phyloP scores from a whole-genome alignment of 305 asterid genomes.

The Fraxinus ornus region DNA sequence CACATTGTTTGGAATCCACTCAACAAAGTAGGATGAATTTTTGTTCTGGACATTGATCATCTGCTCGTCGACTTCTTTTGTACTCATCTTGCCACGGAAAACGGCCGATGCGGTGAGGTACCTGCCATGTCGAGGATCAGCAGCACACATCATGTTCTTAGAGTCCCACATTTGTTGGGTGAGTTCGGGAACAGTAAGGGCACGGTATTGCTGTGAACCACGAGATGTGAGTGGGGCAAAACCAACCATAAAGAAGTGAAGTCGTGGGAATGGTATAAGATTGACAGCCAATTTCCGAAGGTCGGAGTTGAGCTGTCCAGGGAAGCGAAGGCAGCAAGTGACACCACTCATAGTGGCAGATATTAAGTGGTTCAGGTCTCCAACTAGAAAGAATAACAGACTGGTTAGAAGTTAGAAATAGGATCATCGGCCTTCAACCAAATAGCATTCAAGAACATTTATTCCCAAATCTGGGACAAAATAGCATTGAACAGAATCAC shows the following conservation, averaged over 20 bases:
- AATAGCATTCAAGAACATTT: background rate
- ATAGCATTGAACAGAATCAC: background rate
- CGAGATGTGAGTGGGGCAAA: constrained; percentile 45
- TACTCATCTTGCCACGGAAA: constrained; percentile 39
- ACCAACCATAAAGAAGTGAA: constrained; percentile 48
- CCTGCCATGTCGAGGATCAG: constrained; percentile 35
- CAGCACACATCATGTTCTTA: constrained; percentile 22
- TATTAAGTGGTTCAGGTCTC: constrained; percentile 43
- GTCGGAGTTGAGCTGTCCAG: constrained; percentile 43
- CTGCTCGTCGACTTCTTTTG: constrained; percentile 35
- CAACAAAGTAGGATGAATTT: constrained; percentile 37
- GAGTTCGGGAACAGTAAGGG: constrained; percentile 37
- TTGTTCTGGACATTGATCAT: constrained; percentile 39
- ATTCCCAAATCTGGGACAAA: background rate
- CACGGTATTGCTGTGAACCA: constrained; percentile 43
- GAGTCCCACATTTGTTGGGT: constrained; percentile 44
- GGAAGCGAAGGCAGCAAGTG: constrained; percentile 48
- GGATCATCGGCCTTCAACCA: background rate
- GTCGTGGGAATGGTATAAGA: constrained; percentile 43
- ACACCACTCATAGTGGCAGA: constrained; percentile 48
- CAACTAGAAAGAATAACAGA: constrained; percentile 11
- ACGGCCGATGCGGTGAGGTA: constrained; percentile 38
- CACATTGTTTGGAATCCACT: constrained; percentile 40
- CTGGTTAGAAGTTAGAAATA: background rate
- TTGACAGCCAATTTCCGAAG: constrained; percentile 41